Evolutionary conservation across 2,329 filamentous ascomycete species (phyloP), one percentile per base, ranked within the genome.

Genomic region (Fusarium sambucinum): DNA sequence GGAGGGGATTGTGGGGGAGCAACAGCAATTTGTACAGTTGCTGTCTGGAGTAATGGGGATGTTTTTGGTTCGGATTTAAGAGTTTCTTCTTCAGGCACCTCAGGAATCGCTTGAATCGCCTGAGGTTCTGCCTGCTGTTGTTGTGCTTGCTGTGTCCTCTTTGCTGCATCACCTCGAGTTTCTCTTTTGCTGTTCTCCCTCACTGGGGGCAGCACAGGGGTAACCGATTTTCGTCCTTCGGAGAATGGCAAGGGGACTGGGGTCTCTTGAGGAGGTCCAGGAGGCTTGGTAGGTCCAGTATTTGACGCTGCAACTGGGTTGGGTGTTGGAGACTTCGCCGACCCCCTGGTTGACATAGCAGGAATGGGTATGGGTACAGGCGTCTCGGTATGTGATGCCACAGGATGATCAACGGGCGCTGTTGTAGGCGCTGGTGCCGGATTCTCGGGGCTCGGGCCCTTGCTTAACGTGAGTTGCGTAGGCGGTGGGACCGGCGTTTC

Each of bases 401-500:
- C 57, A 25, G 48, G 33, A 48, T 50, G 55, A 25, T 65, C 71
- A 50, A 65, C 66, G 56, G 66, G 63, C 30, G 64, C 66, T 60
- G 57, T 40, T 44, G 72, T 54, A 57, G 75, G 54, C 19, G 52
- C 59, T 12, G 73, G 62, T 40, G 52, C 58, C 38, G 67, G 40
- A 35, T 51, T 71, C 51, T 73, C 71, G 53, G 67, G 69, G 42
- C 68, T 70, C 21, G 73, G 68, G 17, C 64, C 68, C 38, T 78
- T 72, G 72, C 71, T 74, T 41, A 77, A 68, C 23, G 68, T 70
- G 29, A 72, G 76, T 33, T 80, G 80, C 27, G 79, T 77, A 16
- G 81, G 81, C 41, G 82, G 82, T 48, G 83, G 85, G 30, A 87
- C 80, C 13, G 86, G 86, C 16, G 86, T 88, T 74, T 88, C 86